phyloP scores from a whole-genome alignment of 148 eudicot genomes.

The Cornus suecica region DNA sequence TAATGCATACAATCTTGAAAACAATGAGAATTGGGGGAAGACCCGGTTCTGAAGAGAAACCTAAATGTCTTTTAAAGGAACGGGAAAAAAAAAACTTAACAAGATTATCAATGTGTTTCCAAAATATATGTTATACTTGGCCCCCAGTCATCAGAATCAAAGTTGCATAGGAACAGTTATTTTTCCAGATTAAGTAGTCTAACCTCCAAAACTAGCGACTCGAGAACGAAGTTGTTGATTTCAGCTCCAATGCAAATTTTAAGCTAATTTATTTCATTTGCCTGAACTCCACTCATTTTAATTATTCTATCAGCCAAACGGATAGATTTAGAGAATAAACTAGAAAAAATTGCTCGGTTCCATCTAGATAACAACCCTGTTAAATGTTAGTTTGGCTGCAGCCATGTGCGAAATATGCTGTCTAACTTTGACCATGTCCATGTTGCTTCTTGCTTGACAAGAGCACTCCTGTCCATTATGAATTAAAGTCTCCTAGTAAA shows the following conservation, averaged over 20 bases:
- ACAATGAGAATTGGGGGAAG: background rate
- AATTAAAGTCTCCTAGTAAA: background rate
- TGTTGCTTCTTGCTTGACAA: background rate
- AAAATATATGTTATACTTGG: background rate
- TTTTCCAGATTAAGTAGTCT: background rate
- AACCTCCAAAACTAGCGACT: background rate
- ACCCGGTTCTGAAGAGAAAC: background rate
- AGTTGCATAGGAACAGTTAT: background rate
- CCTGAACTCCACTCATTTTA: background rate
- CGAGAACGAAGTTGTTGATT: background rate
- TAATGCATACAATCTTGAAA: background rate
- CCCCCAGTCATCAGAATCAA: background rate
- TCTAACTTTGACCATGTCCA: background rate
- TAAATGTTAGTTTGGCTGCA: background rate
- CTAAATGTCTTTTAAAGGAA: background rate
- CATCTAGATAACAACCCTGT: background rate
- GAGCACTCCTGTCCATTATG: background rate
- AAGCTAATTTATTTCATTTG: background rate
- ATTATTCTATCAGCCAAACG: too few relatives aligned
- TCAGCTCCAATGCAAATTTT: background rate
- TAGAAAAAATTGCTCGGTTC: too few relatives aligned
- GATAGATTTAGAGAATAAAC: too few relatives aligned
- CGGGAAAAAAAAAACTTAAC: background rate
- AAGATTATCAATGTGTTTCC: background rate
- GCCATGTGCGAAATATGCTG: background rate